Percentiles rank a stretch among this genome's conserved stretches.
Evolutionary conservation across 2,329 filamentous ascomycete genomes (phyloP).

Genomic region (Hymenoscyphus fructigenus): DNA sequence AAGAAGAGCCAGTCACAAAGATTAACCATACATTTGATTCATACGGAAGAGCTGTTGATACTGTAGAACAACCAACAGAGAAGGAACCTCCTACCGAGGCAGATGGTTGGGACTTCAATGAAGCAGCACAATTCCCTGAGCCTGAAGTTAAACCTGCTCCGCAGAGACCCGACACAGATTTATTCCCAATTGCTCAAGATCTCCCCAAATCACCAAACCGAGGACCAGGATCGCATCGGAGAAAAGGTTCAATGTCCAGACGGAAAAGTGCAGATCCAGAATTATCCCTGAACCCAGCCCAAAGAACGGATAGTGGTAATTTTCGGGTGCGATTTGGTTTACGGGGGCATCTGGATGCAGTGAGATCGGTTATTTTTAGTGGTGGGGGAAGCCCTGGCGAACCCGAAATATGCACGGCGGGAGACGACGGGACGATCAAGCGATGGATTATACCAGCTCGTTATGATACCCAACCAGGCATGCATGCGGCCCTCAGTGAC

Average conservation of each 20-base stretch:
- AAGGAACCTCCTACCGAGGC: slow-evolving; percentile 52
- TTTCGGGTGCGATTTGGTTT: slow-evolving; percentile 95
- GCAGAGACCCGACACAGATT: slow-evolving; percentile 80
- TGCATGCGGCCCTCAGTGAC: slow-evolving; percentile 54
- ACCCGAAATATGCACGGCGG: slow-evolving; percentile 93
- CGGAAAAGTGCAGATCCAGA: slow-evolving; percentile 70
- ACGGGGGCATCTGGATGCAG: slow-evolving; percentile 88
- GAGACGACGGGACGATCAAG: slow-evolving; percentile 94
- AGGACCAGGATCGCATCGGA: slow-evolving; percentile 66
- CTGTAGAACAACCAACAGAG: slow-evolving; percentile 40
- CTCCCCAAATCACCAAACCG: slow-evolving; percentile 78
- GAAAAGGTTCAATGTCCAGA: slow-evolving; percentile 77
- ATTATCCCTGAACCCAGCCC: slow-evolving; percentile 50
- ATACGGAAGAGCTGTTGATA: slow-evolving; percentile 51
- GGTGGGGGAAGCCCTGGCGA: slow-evolving; percentile 93
- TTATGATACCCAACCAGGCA: slow-evolving; percentile 61
- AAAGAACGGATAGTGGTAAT: slow-evolving; percentile 68
- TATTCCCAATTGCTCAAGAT: slow-evolving; percentile 79
- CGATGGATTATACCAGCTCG: slow-evolving; percentile 90
- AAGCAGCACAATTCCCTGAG: slow-evolving; percentile 63
- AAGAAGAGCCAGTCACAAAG: slow-evolving; percentile 57
- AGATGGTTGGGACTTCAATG: slow-evolving; percentile 93
- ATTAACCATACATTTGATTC: slow-evolving; percentile 58
- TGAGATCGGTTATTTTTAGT: slow-evolving; percentile 93
- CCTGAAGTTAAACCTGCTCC: slow-evolving; percentile 49